A percentile compares a stretch with the other conserved stretches of the same genome.
These are phyloP conservation scores for Mycena galericulata DNA, from an alignment of 768 basidiomycete species.

Conservation along the genomic window DNA sequence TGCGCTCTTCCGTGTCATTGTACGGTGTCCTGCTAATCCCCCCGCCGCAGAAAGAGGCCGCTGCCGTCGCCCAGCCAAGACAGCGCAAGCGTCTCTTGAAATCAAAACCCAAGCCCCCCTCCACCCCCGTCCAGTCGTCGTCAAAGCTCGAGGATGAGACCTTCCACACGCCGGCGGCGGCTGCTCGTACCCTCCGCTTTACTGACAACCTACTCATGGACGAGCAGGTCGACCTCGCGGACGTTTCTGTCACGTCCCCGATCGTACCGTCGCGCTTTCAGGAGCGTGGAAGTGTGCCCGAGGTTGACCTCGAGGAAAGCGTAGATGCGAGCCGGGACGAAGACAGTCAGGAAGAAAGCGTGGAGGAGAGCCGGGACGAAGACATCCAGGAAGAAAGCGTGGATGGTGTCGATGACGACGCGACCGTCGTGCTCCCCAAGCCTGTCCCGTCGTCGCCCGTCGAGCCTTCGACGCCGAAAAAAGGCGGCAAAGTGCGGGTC, in stretches of 20 bases:
- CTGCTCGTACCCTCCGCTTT: slow-evolving; percentile 71
- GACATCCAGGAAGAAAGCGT: background rate
- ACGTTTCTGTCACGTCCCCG: slow-evolving; percentile 62
- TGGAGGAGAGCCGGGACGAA: background rate
- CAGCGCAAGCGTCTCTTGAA: slow-evolving; percentile 9
- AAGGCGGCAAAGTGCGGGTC: slow-evolving; percentile 60
- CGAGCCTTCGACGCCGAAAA: slow-evolving; percentile 36
- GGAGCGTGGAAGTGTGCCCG: background rate
- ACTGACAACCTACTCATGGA: slow-evolving; percentile 71
- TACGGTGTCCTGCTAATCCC: background rate
- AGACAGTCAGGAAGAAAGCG: background rate
- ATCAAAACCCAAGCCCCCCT: slow-evolving; percentile 6
- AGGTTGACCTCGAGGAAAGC: background rate
- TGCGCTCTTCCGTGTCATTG: slow-evolving; percentile 31
- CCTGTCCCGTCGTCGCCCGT: slow-evolving; percentile 4
- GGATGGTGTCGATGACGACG: slow-evolving; percentile 11
- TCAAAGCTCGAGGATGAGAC: slow-evolving; percentile 67
- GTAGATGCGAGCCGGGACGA: background rate
- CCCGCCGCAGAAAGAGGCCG: slow-evolving; percentile 26
- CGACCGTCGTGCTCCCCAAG: slow-evolving; percentile 31
- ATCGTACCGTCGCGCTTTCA: slow-evolving; percentile 32
- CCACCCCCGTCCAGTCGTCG: slow-evolving; percentile 21
- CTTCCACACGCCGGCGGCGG: slow-evolving; percentile 70
- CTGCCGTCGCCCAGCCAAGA: slow-evolving; percentile 9
- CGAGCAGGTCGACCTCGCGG: slow-evolving; percentile 70